Evolutionary conservation across 2,329 filamentous ascomycete species (phyloP), one percentile per base, ranked within the genome.

Genomic region (Aspergillus fischeri): DNA sequence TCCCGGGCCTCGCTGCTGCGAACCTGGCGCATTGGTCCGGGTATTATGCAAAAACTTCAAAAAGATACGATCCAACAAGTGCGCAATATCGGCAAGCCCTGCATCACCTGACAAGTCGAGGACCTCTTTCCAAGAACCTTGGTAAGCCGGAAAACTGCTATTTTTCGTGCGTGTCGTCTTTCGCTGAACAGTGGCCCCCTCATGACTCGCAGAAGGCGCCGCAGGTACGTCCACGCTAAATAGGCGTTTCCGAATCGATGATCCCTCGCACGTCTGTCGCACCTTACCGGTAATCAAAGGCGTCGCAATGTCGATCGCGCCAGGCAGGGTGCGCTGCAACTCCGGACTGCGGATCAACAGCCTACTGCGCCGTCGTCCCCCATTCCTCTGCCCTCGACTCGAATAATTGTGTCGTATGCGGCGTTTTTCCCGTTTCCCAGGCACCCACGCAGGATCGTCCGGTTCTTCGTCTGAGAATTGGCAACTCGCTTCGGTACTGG

Each of bases 301-400:
- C 27, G 75, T 77, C 29, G 74, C 72, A 45, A 77, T 68, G 49
- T 75, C 70, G 57, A 77, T 75, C 29, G 74, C 73, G 3, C 75
- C 75, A 17, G 75, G 75, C 14, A 75, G 60, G 24, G 67, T 70
- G 52, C 65, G 72, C 44, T 63, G 63, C 9, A 62, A 51, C 54
- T 76, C 73, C 0, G 75, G 74, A 45, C 74, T 77, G 42, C 65
- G 66, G 27, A 74, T 62, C 8, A 70, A 67, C 35, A 74, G 55
- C 51, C 73, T 63, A 24, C 61, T 65, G 44, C 68, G 69, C 49
- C 58, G 63, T 49, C 63, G 65, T 1, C 63, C 57, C 20, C 60
- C 61, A 35, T 54, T 60, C 17, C 58, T 60, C 54, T 71, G 67
- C 9, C 62, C 66, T 14, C 72, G 67, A 38, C 62, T 64, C 32